phyloP scores from a whole-genome alignment of 176 grass and related monocot species.

The Oryza meridionalis region DNA sequence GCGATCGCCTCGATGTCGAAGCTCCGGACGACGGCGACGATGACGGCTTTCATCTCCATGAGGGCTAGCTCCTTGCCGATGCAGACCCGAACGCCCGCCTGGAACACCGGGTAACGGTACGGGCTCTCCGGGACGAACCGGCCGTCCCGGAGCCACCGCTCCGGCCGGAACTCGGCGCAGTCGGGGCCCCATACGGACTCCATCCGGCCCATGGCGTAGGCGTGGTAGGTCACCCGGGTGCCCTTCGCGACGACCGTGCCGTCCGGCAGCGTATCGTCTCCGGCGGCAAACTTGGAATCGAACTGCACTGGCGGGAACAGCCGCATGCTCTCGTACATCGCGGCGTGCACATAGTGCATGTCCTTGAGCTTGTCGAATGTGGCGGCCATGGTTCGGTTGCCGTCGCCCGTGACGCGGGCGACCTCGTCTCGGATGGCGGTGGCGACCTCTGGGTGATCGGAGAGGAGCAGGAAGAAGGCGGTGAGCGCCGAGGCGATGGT shows the following conservation, averaged over 20 bases:
- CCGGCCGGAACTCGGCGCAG: conserved; percentile 79
- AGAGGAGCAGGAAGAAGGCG: conserved; percentile 82
- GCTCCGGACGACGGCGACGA: conserved; percentile 55
- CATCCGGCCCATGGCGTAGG: conserved; percentile 86
- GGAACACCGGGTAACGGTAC: conserved; percentile 86
- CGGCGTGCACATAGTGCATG: conserved; percentile 87
- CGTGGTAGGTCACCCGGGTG: conserved; percentile 77
- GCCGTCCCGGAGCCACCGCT: conserved; percentile 70
- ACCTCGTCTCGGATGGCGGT: conserved; percentile 56
- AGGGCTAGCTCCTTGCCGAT: conserved; percentile 81
- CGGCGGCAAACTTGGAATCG: conserved; percentile 74
- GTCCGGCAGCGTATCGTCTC: conserved; percentile 73
- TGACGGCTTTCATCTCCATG: conserved; percentile 88
- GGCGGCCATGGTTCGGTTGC: neutral
- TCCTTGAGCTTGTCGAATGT: conserved; percentile 54
- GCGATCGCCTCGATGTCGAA: conserved; percentile 61
- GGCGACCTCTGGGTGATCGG: conserved; percentile 50
- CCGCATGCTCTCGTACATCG: conserved; percentile 79
- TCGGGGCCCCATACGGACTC: conserved; percentile 81
- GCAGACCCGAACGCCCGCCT: conserved; percentile 75
- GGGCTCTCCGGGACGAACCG: conserved; percentile 67
- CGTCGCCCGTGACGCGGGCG: conserved; percentile 13
- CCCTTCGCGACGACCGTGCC: conserved; percentile 58
- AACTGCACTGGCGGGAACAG: conserved; percentile 88
- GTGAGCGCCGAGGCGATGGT: conserved; percentile 75